These are phyloP conservation scores for Wickerhamiella spandovensis DNA, from an alignment of 805 yeast species.

Conservation along the genomic window DNA sequence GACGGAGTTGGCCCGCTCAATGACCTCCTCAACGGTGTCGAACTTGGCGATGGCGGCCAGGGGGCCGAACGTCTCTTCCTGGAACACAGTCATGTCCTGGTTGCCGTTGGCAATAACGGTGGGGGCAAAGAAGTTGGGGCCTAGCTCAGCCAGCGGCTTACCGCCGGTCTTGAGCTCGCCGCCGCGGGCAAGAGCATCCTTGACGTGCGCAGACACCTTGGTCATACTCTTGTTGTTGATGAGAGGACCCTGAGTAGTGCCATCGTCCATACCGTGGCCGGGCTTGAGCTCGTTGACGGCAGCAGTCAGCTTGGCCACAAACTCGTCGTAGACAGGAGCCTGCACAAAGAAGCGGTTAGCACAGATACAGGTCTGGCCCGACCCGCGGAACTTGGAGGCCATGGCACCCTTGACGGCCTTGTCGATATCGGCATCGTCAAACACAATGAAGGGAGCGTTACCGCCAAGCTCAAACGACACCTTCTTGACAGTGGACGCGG, in stretches of 20 bases:
- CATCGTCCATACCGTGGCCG: conserved; percentile 49
- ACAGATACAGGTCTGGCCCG: conserved; percentile 75
- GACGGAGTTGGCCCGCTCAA: conserved; percentile 48
- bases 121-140: conserved; percentile 52
- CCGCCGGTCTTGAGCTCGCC: conserved; percentile 60
- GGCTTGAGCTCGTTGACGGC: conserved; percentile 34
- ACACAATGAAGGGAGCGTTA: conserved; percentile 65
- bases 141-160: conserved; percentile 36
- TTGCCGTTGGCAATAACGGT: conserved; percentile 54
- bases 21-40: conserved; percentile 47
- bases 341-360: conserved; percentile 64
- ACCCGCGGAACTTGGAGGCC: conserved; percentile 56
- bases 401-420: conserved; percentile 54
- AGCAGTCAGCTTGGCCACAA: conserved; percentile 35
- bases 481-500: conserved; percentile 50
- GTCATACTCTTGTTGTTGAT: conserved; percentile 49
- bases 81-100: conserved; percentile 30
- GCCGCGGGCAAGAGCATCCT: conserved; percentile 53
- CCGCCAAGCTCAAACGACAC: conserved; percentile 68
- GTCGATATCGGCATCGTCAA: conserved; percentile 58
- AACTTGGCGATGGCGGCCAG: conserved; percentile 59
- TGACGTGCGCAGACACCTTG: conserved; percentile 48
- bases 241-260: conserved; percentile 65
- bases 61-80: conserved; percentile 78
- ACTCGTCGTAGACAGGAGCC: conserved; percentile 47